Base-by-base conservation (phyloP, 495 filamentous ascomycete genomes). In the Gamarada debralockiae region DNA sequence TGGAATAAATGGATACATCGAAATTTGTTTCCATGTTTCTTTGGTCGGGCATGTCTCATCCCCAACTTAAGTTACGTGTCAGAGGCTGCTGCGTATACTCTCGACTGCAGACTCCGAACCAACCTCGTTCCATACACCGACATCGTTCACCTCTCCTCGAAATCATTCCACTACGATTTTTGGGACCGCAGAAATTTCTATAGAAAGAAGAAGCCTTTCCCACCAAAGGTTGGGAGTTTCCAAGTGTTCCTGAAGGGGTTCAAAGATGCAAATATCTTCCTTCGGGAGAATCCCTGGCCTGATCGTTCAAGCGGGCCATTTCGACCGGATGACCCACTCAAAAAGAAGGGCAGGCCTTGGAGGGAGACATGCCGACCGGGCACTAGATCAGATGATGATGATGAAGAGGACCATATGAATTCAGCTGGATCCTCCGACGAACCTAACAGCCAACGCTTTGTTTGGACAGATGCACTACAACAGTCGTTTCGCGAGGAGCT, bases 31-130 rank as follows among this genome's bases (percentile, higher is more conserved):
- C 93, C 93, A 22, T 99, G 92, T 71, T 96, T 87, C 70, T 99
- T 99, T 59, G 93, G 93, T 9, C 77, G 93, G 57, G 90, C 91
- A 41, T 97, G 93, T 64, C 80, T 99, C 50, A 99, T 99, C 68
- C 93, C 93, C 36, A 99, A 99, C 66, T 77, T 99, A n/a, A 96
- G 91, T 43, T 99, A 99, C 67, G 89, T 99, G 60, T 97, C 92
- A 53, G 93, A 99, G 74, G 93, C 93, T 15, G 93, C 93, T 12
- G 92, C 93, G 36, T 99, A 96, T 66, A 87, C 95, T 2, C 80
- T 99, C 39, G 93, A 99, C 71, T 83, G 82, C 51, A 87, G 92
- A 57, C 74, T 99, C 31, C 86, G 84, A 48, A 97, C 93, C 18
- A 85, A 95, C 68, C 71, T 99, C 44, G 93, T 99, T 12, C 93